Evolutionary conservation across 1,139 yeast species (phyloP), one percentile per base, ranked within the genome.

Genomic region (Lodderomyces parapsilosis): DNA sequence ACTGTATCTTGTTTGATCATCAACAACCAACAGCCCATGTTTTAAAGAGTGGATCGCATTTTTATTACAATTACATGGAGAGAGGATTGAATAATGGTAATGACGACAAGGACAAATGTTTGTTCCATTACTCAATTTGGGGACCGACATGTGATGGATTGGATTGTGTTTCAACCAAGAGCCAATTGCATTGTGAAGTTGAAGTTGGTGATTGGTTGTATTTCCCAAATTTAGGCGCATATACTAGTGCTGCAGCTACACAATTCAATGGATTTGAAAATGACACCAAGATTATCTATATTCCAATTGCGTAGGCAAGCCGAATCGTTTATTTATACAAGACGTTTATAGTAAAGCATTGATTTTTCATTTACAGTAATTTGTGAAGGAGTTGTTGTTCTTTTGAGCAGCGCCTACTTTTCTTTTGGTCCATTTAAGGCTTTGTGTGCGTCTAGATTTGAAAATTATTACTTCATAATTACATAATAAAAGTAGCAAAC

Each of bases 61-160:
- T 76, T 58, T 68, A 70, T 47, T 80, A 76, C 59, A 68, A 70
- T 47, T 79, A 76, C 59, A 36, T 13, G n/a, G 43, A 36, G 35
- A 25, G 30, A 24, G 15, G 19, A 14, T 32, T 17, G 36, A 27
- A 39, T 11, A 13, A 11, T 30, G 33, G 9, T n/a, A 14, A 10
- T 19, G 11, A 18, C 11, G 49, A 52, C 39, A 28, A 28, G 5
- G 49, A 52, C 39, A 28, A 28, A 5, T 28, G 15, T 17, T 3
- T 10, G 19, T 6, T n/a, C n/a, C 22, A 32, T 51, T 88, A 72
- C 58, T 83, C 96, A 17, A 76, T 93, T 47, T 93, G 98, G 98
- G 99, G 99, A 7, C 99, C 98, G 39, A 93, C 98, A 18, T 93
- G 99, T 67, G 99, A 93, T 65, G 97, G 98, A 4, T 74, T 93